Evolutionary conservation across 805 yeast genomes (phyloP).

Genomic region (Saccharomycopsis olivae): DNA sequence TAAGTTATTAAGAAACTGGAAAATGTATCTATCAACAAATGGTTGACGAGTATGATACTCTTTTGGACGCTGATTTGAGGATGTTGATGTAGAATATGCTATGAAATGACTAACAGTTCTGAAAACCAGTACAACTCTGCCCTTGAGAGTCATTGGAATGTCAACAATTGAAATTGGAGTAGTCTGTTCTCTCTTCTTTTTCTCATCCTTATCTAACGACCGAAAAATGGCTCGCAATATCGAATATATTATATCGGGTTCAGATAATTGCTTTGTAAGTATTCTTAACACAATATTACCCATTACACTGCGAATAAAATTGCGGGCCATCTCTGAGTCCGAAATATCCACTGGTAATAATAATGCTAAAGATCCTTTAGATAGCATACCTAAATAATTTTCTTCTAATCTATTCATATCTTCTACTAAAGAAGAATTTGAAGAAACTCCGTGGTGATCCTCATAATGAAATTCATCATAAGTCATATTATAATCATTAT

Average conservation of each 20-base stretch:
- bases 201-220: background rate
- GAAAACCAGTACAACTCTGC: constrained; percentile 11
- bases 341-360: constrained; percentile 32
- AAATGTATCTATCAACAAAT: constrained; percentile 18
- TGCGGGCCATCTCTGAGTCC: constrained; percentile 29
- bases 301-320: constrained; percentile 31
- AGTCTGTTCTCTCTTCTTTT: background rate
- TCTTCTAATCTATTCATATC: constrained; percentile 20
- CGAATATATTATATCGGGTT: constrained; percentile 43
- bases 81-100: constrained; percentile 17
- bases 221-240: constrained; percentile 21
- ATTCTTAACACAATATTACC: constrained; percentile 34
- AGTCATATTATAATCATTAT: constrained; percentile 3
- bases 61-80: constrained; percentile 1
- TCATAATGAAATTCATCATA: constrained; percentile 4
- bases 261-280: constrained; percentile 33
- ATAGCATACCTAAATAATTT: constrained; percentile 28
- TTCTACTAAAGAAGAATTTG: background rate
- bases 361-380: constrained; percentile 26
- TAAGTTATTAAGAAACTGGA: constrained; percentile 21
- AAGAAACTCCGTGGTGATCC: background rate
- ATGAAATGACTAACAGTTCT: constrained; percentile 13
- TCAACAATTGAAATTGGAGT: background rate
- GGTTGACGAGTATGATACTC: constrained; percentile 1
- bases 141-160: constrained; percentile 15